Percentiles rank a stretch among this genome's conserved stretches.
phyloP scores from a whole-genome alignment of 2,329 filamentous ascomycete species.

The Alternaria metachromatica region DNA sequence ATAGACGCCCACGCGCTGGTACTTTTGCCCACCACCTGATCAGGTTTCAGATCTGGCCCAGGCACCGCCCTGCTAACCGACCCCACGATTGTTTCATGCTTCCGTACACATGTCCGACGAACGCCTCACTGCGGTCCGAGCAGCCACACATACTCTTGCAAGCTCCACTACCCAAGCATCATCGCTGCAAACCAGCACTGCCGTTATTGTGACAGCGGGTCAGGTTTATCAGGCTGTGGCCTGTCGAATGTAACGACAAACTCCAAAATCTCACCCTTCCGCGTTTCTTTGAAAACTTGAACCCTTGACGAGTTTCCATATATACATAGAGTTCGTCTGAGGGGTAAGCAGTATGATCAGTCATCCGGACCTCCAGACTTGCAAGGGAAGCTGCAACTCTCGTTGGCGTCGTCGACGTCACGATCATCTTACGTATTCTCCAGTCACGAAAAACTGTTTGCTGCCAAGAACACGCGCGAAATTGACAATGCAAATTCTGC shows the following conservation, averaged over 20 bases:
- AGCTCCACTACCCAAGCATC: not conserved
- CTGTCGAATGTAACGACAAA: not conserved
- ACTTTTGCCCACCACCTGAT: not conserved
- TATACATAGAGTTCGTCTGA: not conserved
- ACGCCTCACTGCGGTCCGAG: not conserved
- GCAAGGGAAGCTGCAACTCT: not conserved
- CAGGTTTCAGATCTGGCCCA: not conserved
- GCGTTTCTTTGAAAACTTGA: not conserved
- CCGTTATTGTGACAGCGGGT: not conserved
- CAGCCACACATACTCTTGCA: not conserved
- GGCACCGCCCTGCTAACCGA: not conserved
- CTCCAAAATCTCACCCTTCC: not conserved
- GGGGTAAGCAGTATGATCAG: not conserved
- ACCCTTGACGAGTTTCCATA: not conserved
- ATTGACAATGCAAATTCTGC: slow-evolving; percentile 1
- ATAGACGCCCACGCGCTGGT: not conserved
- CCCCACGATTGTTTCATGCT: not conserved
- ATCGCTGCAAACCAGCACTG: not conserved
- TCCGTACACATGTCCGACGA: not conserved
- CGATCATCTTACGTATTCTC: not conserved
- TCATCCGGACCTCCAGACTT: not conserved
- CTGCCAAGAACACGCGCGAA: slow-evolving; percentile 1
- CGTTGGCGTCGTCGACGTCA: not conserved
- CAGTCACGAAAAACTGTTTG: not conserved
- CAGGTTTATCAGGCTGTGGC: not conserved